Evolutionary conservation across 75 land plant species (phyloP).

Genomic region (Pinus tabuliformis): DNA sequence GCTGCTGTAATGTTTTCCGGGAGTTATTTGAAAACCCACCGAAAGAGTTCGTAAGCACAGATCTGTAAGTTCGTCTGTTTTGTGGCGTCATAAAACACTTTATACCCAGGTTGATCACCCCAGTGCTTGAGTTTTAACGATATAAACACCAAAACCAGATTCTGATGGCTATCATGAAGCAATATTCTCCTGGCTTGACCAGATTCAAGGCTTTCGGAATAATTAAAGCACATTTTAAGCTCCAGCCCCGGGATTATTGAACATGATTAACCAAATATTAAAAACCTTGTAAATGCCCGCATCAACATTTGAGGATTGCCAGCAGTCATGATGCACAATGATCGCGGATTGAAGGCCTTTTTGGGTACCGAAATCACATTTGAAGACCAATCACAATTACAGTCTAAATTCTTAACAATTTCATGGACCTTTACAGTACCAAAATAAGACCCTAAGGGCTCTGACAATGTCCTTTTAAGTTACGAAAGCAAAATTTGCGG

Average conservation of each 20-base stretch:
- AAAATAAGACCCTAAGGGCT: background rate
- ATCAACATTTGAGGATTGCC: too few species aligned
- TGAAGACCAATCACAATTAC: background rate
- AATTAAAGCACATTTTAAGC: too few species aligned
- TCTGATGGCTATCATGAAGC: too few species aligned
- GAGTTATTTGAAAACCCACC: background rate
- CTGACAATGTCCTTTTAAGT: background rate
- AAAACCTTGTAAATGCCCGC: too few species aligned
- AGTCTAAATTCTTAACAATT: background rate
- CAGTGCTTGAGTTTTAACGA: too few species aligned
- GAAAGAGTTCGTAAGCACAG: background rate
- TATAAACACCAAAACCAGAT: too few species aligned
- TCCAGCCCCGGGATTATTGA: too few species aligned
- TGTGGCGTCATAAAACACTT: background rate
- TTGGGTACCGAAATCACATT: background rate
- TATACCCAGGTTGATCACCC: background rate
- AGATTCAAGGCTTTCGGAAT: too few species aligned
- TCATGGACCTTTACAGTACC: background rate
- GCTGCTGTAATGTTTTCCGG: background rate
- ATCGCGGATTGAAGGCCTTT: background rate
- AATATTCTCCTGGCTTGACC: too few species aligned
- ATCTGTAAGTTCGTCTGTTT: background rate
- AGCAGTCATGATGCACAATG: too few species aligned
- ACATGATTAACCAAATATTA: too few species aligned
- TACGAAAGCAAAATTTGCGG: background rate